These are phyloP conservation scores for Ascochyta koolunga DNA, from an alignment of 2,329 filamentous ascomycete species.

Conservation along the genomic window DNA sequence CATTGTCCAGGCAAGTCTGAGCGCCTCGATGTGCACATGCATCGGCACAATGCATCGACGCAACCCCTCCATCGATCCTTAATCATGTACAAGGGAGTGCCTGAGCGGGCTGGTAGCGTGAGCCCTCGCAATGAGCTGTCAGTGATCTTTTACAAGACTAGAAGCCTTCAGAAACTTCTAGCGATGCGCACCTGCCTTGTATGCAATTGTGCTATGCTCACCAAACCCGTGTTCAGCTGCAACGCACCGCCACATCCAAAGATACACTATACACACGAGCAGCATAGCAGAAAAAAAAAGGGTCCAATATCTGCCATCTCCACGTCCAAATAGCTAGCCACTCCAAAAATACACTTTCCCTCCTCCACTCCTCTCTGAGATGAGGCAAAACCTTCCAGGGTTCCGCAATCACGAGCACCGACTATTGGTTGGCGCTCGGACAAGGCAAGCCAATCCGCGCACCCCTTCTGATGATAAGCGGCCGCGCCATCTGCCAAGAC, in stretches of 20 bases:
- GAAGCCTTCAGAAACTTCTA: too few relatives aligned
- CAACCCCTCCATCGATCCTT: slow-evolving; percentile 1
- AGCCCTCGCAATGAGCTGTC: too few relatives aligned
- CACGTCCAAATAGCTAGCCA: not conserved
- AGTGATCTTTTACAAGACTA: too few relatives aligned
- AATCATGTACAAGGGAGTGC: too few relatives aligned
- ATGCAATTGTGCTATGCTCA: not conserved
- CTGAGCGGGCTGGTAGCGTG: too few relatives aligned
- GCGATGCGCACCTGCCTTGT: too few relatives aligned
- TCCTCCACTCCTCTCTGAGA: not conserved
- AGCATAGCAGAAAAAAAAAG: not conserved
- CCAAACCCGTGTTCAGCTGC: not conserved
- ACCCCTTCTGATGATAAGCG: not conserved
- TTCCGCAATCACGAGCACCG: slow-evolving; percentile 9
- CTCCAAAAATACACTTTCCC: not conserved
- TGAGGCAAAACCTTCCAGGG: not conserved
- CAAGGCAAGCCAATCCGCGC: not conserved
- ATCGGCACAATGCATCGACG: not conserved
- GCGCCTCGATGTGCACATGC: not conserved
- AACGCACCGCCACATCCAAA: not conserved
- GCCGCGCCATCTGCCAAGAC: not conserved
- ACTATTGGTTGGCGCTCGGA: not conserved
- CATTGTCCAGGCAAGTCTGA: not conserved
- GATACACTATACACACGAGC: not conserved
- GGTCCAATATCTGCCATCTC: slow-evolving; percentile 2